Base-by-base conservation (phyloP, 306 rosid species). In the Lupinus albus region DNA sequence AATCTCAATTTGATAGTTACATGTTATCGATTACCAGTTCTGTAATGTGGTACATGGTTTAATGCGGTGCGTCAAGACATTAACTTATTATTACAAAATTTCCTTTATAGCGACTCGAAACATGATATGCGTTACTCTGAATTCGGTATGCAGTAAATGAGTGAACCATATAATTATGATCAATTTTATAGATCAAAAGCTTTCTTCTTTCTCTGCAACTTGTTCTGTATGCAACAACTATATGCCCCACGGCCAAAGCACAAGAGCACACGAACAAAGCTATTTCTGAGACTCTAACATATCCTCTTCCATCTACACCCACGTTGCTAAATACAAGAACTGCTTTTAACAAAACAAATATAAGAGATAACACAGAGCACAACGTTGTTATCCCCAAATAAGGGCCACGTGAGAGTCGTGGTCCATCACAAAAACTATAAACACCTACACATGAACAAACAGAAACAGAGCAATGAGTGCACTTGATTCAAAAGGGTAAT, bases 121-220 rank as follows among this genome's bases (percentile, higher is more conserved):
- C n/a, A n/a, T n/a, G n/a, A n/a, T n/a, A n/a, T n/a, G n/a, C n/a
- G n/a, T n/a, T n/a, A n/a, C n/a, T n/a, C n/a, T n/a, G n/a, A n/a
- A n/a, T n/a, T n/a, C n/a, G n/a, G n/a, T n/a, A n/a, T n/a, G n/a
- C n/a, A n/a, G n/a, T n/a, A n/a, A n/a, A n/a, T n/a, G n/a, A n/a
- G n/a, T n/a, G n/a, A n/a, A n/a, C n/a, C n/a, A n/a, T n/a, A n/a
- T n/a, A n/a, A n/a, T n/a, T n/a, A n/a, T n/a, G n/a, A n/a, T n/a
- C n/a, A n/a, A 88, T 88, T 72, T 77, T 88, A 84, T 83, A 88
- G 42, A 88, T 85, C 71, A 82, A 46, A 36, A 88, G 95, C 87
- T 83, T 88, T 56, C 91, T 73, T 74, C 95, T 77, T 57, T 88
- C 95, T 78, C 81, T 81, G 84, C 95, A 85, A 78, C 91, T 83